Evolutionary conservation across 192 early-diverging fungal genomes (phyloP), one percentile per base, ranked within the genome.

Genomic region (Coemansia biformis): DNA sequence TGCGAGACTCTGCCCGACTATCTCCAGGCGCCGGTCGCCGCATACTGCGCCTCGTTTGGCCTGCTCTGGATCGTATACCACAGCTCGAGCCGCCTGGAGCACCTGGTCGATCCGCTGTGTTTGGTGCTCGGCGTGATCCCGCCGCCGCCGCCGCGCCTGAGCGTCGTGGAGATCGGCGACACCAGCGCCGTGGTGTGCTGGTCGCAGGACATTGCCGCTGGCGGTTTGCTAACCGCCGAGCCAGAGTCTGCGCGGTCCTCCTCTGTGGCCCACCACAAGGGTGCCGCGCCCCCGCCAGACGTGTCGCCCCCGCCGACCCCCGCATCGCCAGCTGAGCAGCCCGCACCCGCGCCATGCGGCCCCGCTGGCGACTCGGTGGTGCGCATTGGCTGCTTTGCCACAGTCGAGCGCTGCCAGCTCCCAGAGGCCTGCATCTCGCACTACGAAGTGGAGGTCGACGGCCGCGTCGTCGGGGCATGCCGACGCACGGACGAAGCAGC

Each of bases 31-130:
- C 69, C 69, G 0, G 64, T 73, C 17, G 69, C 69, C 18, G 69
- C 69, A 0, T 66, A 73, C 37, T 73, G 69, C 33, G 59, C 69
- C 14, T 73, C 69, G 13, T 73, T 73, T 53, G 69, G 62, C 31
- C 36, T 61, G 14, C 46, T 73, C 13, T 73, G 69, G 69, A 50
- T 66, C 28, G 30, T 43, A 15, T 73, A 73, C 28, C 69, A 73
- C 48, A 55, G 64, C 33, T 48, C 63, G 16, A 38, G 62, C 14
- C 44, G 54, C 17, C 54, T 73, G 21, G 69, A 73, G 46, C 52
- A 53, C 17, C 19, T 73, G 44, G 13, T 73, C 5, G 69, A 73
- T 38, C 69, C 62, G 1, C 31, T 58, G 10, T 65, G 62, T 15
- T 41, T 53, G 37, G 16, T 59, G 30, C 58, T 73, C 21, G 69